Base-by-base conservation (phyloP, 176 grass and related monocot species). In the Bromus sterilis region DNA sequence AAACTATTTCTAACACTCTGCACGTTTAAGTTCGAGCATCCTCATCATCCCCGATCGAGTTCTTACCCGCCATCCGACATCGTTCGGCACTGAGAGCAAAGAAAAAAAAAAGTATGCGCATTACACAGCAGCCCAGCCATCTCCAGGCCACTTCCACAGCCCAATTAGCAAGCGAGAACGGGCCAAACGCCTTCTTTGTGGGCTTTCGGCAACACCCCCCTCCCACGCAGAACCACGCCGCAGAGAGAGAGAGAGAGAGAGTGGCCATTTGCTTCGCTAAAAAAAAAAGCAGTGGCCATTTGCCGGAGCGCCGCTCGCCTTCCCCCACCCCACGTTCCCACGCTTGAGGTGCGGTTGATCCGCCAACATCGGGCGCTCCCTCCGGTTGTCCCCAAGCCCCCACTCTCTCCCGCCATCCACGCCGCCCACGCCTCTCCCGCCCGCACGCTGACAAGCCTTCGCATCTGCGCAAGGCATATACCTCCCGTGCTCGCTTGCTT, bases 401-500 rank as follows among this genome's bases (percentile, higher is more conserved):
- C 35, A 39, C 74, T 35, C 43, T 10, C 44, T 7, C 73, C 33
- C 68, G 35, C 59, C 58, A n/a, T 56, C 75, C 40, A 56, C 59
- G 41, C 66, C 42, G 39, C 62, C 75, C n/a, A 48, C 56, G 10
- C 66, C 64, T 31, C 46, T 65, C 44, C 33, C 58, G 26, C 39
- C 58, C 76, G 8, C 13, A 18, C 35, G 55, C 56, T 7, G 56
- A 33, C 23, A 62, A 53, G 64, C 60, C 65, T 69, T 76, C 4
- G 76, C 65, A 65, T 89, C 83, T 74, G 24, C 21, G 31, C 76
- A 66, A 80, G 63, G 79, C 72, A 80, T 85, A 83, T 92, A 86
- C 90, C 75, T 81, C 77, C 34, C 55, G 71, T 79, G 25, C 79
- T 66, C 77, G 16, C 61, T 75, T 40, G 9, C 86, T 86, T 71